Base-by-base conservation (phyloP, 164 flowering plant species). In the Vitis amurensis region DNA sequence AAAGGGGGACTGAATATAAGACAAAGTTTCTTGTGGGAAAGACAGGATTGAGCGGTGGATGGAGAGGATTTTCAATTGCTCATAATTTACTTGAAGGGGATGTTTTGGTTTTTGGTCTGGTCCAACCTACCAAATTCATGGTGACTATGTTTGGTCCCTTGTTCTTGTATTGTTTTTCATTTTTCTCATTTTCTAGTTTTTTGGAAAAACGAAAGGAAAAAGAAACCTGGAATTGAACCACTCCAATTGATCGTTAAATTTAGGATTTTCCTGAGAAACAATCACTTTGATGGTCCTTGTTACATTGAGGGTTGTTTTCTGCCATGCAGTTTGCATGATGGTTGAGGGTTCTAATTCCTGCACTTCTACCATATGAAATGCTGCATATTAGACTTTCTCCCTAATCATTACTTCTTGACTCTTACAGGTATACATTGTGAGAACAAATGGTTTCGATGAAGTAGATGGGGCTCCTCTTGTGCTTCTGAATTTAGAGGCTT, bases 401-500 rank as follows among this genome's bases (percentile, higher is more conserved):
- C 44, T 37, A 37, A 37, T 37, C 6, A 37, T 23, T 37, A 37
- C 6, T 37, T 37, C 1, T 19, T 48, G 17, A 58, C 29, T 67
- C 1, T 48, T 48, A 53, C 61, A 87, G 90, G 85, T 83, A 15
- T 83, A 75, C 68, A 73, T 83, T 15, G 78, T 87, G 63, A 85
- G 80, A 77, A 69, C 78, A 58, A 60, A 77, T 44, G 56, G 37
- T 64, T 63, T 72, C 59, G 73, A 61, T 11, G 77, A 84, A 30
- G 79, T 72, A 1, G 80, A 84, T 74, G 84, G 81, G 9, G 84
- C 78, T 37, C 0, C 44, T 69, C 76, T 79, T 58, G 75, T 68
- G 60, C 79, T 79, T 57, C 70, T 74, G 2, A 72, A 64, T 49
- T 50, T 71, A 50, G 82, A 71, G 23, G 68, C 73, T 30, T 52